Evolutionary conservation across 495 filamentous ascomycete genomes (phyloP).

Genomic region (Podospora anserina): DNA sequence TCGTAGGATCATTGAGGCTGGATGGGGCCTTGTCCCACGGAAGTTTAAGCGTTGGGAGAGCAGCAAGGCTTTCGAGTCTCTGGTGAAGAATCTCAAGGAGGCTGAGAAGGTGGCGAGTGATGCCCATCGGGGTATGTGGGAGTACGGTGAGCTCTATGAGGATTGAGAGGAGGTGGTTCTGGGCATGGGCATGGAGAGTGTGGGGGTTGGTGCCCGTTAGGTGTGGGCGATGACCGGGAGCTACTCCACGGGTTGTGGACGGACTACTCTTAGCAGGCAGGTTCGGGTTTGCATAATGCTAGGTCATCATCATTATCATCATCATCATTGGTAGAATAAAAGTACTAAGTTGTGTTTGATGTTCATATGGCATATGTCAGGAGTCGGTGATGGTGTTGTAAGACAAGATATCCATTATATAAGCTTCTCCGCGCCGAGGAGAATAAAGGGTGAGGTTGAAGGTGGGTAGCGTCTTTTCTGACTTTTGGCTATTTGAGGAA

Average conservation of each 20-base stretch:
- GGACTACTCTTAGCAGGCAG: background rate
- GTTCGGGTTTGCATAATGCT: background rate
- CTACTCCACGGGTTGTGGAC: background rate
- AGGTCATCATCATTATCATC: background rate
- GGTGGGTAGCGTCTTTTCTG: background rate
- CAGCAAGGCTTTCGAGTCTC: slow-evolving; percentile 59
- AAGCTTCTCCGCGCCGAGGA: slow-evolving; percentile 17
- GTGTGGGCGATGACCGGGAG: background rate
- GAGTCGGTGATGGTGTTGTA: background rate
- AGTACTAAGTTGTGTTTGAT: background rate
- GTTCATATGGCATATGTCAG: background rate
- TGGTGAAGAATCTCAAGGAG: slow-evolving; percentile 63
- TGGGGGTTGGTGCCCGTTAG: background rate
- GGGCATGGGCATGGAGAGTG: background rate
- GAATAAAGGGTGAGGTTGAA: slow-evolving; percentile 5
- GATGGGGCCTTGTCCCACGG: slow-evolving; percentile 80
- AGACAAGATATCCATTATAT: background rate
- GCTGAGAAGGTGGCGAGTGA: slow-evolving; percentile 73
- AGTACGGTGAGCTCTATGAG: slow-evolving; percentile 93
- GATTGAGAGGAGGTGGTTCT: slow-evolving; percentile 51
- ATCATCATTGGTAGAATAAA: slow-evolving; percentile 5
- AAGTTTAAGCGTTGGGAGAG: slow-evolving; percentile 90
- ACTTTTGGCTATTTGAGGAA: slow-evolving; percentile 18
- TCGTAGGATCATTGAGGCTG: slow-evolving; percentile 74
- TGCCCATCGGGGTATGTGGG: slow-evolving; percentile 84